These are phyloP conservation scores for Allium fistulosum DNA, from an alignment of 106 monocot species.

Conservation along the genomic window DNA sequence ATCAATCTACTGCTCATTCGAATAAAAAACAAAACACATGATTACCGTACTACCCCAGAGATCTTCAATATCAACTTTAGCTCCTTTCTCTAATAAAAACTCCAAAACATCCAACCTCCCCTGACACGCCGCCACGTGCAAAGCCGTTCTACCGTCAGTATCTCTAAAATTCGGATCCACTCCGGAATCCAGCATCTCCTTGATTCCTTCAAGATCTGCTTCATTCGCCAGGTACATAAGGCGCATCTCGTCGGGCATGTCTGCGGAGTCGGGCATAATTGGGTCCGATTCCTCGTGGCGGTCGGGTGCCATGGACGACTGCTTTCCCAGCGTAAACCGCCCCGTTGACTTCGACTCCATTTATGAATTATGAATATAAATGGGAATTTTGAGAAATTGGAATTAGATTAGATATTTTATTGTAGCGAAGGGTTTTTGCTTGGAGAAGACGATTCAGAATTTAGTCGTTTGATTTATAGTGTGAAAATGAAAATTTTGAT, in stretches of 20 bases:
- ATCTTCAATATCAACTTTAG: conserved; percentile 54
- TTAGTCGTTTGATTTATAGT: too few relatives aligned
- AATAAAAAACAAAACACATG: neutral
- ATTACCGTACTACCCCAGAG: conserved; percentile 88
- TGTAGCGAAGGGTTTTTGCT: too few relatives aligned
- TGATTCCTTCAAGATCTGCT: conserved; percentile 63
- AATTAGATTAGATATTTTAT: too few relatives aligned
- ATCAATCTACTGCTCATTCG: too few relatives aligned
- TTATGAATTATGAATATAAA: neutral
- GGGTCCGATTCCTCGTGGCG: conserved; percentile 6
- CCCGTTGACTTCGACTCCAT: conserved; percentile 43
- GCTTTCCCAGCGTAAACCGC: conserved; percentile 53
- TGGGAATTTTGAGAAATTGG: too few relatives aligned
- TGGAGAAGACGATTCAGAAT: too few relatives aligned
- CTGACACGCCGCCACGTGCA: conserved; percentile 93
- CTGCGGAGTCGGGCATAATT: conserved; percentile 1
- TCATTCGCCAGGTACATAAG: conserved; percentile 86
- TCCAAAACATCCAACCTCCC: conserved; percentile 48
- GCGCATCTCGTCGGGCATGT: conserved; percentile 26
- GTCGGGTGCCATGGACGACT: conserved; percentile 61
- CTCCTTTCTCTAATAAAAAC: conserved; percentile 50
- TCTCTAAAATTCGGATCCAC: conserved; percentile 58
- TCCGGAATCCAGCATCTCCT: conserved; percentile 53
- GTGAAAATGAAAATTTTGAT: too few relatives aligned
- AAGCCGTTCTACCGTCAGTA: conserved; percentile 70